A percentile compares a stretch with the other conserved stretches of the same genome.
These are phyloP conservation scores for Petrea volubilis DNA, from an alignment of 257 asterid genomes.

Conservation along the genomic window DNA sequence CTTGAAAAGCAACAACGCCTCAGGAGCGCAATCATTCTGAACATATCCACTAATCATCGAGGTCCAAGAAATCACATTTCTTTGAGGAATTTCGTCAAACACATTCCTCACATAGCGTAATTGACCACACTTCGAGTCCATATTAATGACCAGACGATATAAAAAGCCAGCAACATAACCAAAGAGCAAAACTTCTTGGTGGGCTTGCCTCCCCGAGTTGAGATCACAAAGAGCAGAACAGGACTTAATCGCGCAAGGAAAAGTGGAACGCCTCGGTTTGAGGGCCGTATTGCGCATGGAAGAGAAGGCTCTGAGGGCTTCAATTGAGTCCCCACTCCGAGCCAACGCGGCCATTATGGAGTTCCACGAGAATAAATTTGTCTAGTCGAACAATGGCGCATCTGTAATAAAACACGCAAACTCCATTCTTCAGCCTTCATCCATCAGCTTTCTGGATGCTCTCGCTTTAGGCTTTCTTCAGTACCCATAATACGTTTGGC, in stretches of 20 bases:
- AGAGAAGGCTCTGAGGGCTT: slow-evolving; percentile 81
- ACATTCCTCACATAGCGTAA: slow-evolving; percentile 58
- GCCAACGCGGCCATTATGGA: slow-evolving; percentile 85
- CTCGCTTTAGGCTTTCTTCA: neutral
- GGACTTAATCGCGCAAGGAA: slow-evolving; percentile 87
- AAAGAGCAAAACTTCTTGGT: slow-evolving; percentile 72
- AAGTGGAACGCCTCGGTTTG: slow-evolving; percentile 75
- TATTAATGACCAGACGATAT: slow-evolving; percentile 79
- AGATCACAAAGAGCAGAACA: slow-evolving; percentile 81
- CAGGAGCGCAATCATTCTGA: slow-evolving; percentile 52
- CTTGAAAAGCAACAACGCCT: slow-evolving; percentile 74
- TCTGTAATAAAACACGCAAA: neutral
- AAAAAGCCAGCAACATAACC: slow-evolving; percentile 71
- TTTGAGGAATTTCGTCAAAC: slow-evolving; percentile 74
- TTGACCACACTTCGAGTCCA: slow-evolving; percentile 78
- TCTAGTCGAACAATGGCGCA: slow-evolving; percentile 37
- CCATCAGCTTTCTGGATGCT: slow-evolving; percentile 17
- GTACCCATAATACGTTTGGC: neutral
- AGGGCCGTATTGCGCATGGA: slow-evolving; percentile 81
- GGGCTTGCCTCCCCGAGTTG: slow-evolving; percentile 77
- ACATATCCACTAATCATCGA: slow-evolving; percentile 83
- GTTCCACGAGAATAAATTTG: slow-evolving; percentile 82
- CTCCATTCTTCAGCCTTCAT: slow-evolving; percentile 33
- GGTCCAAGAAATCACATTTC: slow-evolving; percentile 95
- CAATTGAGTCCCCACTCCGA: slow-evolving; percentile 74